A percentile compares a stretch with the other conserved stretches of the same genome.
These are phyloP conservation scores for Nicotiana noctiflora DNA, from an alignment of 257 asterid species.

Conservation along the genomic window DNA sequence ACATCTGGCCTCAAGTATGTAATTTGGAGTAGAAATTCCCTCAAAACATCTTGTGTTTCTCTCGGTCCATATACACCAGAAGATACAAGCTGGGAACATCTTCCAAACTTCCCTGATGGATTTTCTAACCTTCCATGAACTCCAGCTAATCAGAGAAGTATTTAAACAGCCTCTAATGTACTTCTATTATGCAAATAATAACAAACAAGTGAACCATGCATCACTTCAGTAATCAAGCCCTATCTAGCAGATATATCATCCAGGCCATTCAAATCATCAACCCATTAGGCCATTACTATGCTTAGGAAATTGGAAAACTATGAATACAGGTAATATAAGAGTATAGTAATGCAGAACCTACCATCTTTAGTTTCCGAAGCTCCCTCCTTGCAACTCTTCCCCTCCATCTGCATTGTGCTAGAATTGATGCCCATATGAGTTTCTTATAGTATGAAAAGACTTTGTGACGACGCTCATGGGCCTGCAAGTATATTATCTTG, in stretches of 20 bases:
- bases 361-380: constrained; percentile 86
- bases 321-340: neutral
- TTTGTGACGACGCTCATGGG: constrained; percentile 77
- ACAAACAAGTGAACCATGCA: neutral
- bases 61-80: no score
- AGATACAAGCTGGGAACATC: no score
- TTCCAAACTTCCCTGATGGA: no score
- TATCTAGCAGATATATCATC: constrained; percentile 1
- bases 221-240: neutral
- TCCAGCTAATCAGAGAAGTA: neutral
- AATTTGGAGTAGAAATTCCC: no score
- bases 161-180: neutral
- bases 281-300: neutral
- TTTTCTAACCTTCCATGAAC: no score
- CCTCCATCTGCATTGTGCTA: constrained; percentile 91
- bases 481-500: constrained; percentile 40
- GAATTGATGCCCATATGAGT: constrained; percentile 56
- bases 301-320: neutral
- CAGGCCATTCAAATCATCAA: neutral
- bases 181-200: neutral
- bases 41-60: no score
- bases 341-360: constrained; percentile 14
- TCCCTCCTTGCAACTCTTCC: constrained; percentile 69
- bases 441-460: constrained; percentile 61
- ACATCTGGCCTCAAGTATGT: no score